These are phyloP conservation scores for Colletotrichum abscissum DNA, from an alignment of 2,329 filamentous ascomycete genomes.

Conservation along the genomic window DNA sequence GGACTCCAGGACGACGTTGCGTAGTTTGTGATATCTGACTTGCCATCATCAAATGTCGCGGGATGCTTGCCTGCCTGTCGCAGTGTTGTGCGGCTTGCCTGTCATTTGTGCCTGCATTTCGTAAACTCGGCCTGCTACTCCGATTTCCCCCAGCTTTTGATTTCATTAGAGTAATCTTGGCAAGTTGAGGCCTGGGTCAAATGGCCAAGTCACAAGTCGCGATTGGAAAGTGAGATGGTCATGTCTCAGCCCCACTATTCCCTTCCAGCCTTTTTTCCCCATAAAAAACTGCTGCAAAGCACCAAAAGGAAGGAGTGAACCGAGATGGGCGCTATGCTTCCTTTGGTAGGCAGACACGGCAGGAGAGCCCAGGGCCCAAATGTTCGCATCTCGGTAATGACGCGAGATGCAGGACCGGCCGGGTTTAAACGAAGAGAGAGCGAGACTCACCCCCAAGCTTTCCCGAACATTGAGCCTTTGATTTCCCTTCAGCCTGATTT, in stretches of 20 bases:
- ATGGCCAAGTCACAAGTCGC: no score
- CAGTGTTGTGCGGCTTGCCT: no score
- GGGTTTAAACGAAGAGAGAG: background rate
- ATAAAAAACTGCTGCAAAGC: background rate
- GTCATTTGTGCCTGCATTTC: background rate
- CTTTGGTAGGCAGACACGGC: background rate
- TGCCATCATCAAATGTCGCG: background rate
- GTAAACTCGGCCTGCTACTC: background rate
- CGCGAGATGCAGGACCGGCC: slow-evolving; percentile 8
- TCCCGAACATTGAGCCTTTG: background rate
- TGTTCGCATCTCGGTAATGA: slow-evolving; percentile 9
- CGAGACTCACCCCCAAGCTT: background rate
- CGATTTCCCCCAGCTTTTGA: background rate
- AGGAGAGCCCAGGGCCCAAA: background rate
- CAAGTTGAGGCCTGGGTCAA: background rate
- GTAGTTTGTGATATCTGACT: background rate
- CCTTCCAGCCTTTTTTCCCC: background rate
- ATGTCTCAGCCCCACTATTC: background rate
- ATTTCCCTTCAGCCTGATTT: background rate
- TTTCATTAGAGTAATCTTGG: slow-evolving; percentile 3
- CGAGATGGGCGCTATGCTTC: background rate
- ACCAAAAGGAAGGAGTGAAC: background rate
- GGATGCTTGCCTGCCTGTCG: background rate
- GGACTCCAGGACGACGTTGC: background rate
- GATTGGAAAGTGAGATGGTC: background rate